Conservation (phyloP, 345 rosid genomes). For the Carallia brachiata region DNA sequence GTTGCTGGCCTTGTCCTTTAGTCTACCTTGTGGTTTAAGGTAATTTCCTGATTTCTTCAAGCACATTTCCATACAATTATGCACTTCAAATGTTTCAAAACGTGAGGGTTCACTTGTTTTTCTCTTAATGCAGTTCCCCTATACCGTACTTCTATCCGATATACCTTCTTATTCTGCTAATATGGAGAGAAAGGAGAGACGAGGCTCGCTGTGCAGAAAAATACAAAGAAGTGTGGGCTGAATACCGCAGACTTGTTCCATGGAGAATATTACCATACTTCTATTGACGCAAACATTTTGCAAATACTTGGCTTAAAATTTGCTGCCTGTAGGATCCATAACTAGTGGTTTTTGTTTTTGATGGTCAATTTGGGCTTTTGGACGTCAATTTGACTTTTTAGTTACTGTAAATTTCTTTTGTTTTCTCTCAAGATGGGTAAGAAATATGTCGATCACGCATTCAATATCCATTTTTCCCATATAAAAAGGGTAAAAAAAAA, state of each 20-base stretch:
- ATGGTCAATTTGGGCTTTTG: neutral
- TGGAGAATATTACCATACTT: slow-evolving; percentile 88
- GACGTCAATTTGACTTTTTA: too few species aligned
- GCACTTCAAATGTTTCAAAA: neutral
- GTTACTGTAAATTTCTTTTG: too few species aligned
- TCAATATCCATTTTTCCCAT: too few species aligned
- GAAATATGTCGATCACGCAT: too few species aligned
- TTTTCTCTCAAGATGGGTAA: too few species aligned
- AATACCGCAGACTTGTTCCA: slow-evolving; percentile 71
- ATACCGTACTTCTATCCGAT: slow-evolving; percentile 82
- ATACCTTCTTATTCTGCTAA: slow-evolving; percentile 74
- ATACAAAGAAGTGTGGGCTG: slow-evolving; percentile 80
- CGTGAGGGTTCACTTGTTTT: slow-evolving; percentile 12
- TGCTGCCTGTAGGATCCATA: neutral
- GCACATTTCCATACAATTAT: neutral
- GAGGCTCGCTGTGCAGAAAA: slow-evolving; percentile 87
- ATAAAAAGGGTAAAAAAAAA: too few species aligned
- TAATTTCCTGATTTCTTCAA: neutral
- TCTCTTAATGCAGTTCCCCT: slow-evolving; percentile 49
- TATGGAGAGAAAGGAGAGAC: slow-evolving; percentile 90
- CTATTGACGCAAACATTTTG: slow-evolving; percentile 37
- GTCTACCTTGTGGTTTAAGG: slow-evolving; percentile 91
- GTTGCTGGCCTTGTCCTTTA: slow-evolving; percentile 84
- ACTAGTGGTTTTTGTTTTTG: neutral
- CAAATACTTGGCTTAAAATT: neutral